Percentiles rank a stretch among this genome's conserved stretches.
Evolutionary conservation across 441 rosid genomes (phyloP).

Genomic region (Croton laevigatus): DNA sequence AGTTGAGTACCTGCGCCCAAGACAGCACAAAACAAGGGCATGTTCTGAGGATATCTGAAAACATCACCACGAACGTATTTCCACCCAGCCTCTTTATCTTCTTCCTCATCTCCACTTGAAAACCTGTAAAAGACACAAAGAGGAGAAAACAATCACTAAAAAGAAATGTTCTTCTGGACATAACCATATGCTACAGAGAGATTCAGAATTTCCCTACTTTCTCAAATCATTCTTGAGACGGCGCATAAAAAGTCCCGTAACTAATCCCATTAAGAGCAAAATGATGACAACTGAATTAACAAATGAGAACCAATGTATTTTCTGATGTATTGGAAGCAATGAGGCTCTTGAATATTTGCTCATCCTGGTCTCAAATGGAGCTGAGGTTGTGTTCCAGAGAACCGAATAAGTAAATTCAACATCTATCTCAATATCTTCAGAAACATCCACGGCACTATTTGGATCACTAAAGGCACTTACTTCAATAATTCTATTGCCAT

Average conservation of each 20-base stretch:
- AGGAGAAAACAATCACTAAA: neutral
- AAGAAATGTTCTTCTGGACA: neutral
- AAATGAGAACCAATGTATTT: constrained; percentile 70
- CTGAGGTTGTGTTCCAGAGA: constrained; percentile 57
- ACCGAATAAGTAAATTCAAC: constrained; percentile 76
- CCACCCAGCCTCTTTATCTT: constrained; percentile 73
- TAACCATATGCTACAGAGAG: constrained; percentile 7
- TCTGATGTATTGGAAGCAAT: constrained; percentile 40
- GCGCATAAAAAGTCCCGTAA: constrained; percentile 51
- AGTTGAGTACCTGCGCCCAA: constrained; percentile 80
- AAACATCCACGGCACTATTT: constrained; percentile 53
- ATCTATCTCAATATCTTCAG: constrained; percentile 52
- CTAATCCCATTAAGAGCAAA: constrained; percentile 56
- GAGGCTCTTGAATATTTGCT: constrained; percentile 57
- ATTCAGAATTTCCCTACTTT: constrained; percentile 38
- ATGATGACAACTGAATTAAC: constrained; percentile 51
- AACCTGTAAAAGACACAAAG: constrained; percentile 31
- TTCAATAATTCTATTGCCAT: constrained; percentile 51
- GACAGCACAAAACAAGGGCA: constrained; percentile 67
- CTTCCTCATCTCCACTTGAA: constrained; percentile 71
- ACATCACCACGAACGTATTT: constrained; percentile 74
- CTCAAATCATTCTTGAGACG: constrained; percentile 65
- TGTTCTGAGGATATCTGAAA: constrained; percentile 57
- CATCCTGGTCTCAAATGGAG: constrained; percentile 52
- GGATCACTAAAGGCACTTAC: constrained; percentile 66